phyloP scores from a whole-genome alignment of 257 asterid genomes.

The Nicotiana benthamiana region DNA sequence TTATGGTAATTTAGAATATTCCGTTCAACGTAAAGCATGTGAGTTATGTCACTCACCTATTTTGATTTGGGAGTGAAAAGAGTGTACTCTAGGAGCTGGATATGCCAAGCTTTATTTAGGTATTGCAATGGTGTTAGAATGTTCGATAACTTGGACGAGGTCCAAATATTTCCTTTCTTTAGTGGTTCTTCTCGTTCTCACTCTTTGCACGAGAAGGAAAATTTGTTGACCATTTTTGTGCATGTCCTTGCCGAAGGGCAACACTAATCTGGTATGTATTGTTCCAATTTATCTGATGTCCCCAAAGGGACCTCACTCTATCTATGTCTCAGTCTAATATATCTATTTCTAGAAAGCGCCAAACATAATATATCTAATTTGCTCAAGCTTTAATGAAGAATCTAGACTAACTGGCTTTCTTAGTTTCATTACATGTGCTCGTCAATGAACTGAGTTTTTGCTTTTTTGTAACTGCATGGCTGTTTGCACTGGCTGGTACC shows the following conservation, averaged over 20 bases:
- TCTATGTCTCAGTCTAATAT: no score
- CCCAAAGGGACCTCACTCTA: no score
- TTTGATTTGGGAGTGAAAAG: neutral
- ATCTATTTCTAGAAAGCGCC: neutral
- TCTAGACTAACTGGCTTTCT: neutral
- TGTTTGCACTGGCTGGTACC: neutral
- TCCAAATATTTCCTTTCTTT: neutral
- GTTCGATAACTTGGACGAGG: neutral
- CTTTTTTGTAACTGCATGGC: neutral
- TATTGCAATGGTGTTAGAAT: neutral
- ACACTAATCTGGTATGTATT: neutral
- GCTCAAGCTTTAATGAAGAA: neutral
- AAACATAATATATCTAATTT: neutral
- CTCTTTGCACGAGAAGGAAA: neutral
- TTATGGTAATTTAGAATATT: neutral
- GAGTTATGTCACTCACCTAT: neutral
- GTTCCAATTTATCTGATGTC: neutral
- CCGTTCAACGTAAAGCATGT: neutral
- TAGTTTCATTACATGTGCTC: neutral
- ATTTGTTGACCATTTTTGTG: neutral
- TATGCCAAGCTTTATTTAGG: neutral
- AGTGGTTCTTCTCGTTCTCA: neutral
- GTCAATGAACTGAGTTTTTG: neutral
- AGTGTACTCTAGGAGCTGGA: neutral
- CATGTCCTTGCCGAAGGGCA: neutral